Base-by-base conservation (phyloP, 2,329 filamentous ascomycete genomes). In the Penicillium sp. region DNA sequence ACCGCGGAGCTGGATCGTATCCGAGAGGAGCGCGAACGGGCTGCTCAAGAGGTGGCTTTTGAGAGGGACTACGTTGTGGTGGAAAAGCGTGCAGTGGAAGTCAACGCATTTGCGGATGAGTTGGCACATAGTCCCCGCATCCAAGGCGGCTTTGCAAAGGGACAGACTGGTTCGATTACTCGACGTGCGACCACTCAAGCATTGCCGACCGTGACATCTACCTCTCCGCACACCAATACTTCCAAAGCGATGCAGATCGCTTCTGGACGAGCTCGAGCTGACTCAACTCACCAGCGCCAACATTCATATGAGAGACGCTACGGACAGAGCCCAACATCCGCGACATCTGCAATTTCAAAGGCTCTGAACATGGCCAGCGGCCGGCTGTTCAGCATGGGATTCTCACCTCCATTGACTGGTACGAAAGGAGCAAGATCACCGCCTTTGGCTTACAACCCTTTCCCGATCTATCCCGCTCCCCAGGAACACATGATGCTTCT, bases 81-180 rank as follows among this genome's bases (percentile, higher is more conserved):
- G 10, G 93, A 98, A 73, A 95, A 96, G 75, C 84, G 87, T 57
- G 87, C 90, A 18, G 91, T 98, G 9, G 92, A 97, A 69, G 92
- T 98, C 44, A 97, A 98, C 68, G 93, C 93, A 2, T 87, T 98
- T 63, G 93, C 93, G 20, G 93, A 98, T 69, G 92, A 97, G 71
- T 77, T 98, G 65, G 91, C 89, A 39, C 87, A 90, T 45, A 92
- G 88, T 63, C 87, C 88, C 42, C 83, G 83, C 43, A 72, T 84
- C 20, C 78, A 81, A 57, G 72, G 71, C 39, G 67, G 64, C 23
- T 66, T 77, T 52, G 68, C 78, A 70, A 23, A 66, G 73, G 76
- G 79, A 5, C 80, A 83, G 54, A 74, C 81, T 7, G 81, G 81
- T 8, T 77, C 81, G 20, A 82, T 93, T 64, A 75, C 86, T 38